A percentile compares a stretch with the other conserved stretches of the same genome.
Conservation (phyloP, 495 filamentous ascomycete genomes). For the Penicillium arizonense region DNA sequence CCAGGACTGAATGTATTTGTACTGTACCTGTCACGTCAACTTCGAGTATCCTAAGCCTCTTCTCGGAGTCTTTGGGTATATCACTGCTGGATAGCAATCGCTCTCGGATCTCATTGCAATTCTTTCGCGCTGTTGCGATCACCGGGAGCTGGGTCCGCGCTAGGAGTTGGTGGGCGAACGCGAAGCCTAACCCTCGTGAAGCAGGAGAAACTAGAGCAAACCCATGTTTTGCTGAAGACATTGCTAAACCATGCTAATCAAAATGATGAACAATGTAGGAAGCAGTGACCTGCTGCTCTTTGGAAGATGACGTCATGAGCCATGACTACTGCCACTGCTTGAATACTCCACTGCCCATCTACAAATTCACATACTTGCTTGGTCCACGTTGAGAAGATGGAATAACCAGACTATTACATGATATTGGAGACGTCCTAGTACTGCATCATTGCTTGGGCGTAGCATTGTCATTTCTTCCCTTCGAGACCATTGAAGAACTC, state of each 20-base stretch:
- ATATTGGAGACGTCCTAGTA: too few species aligned
- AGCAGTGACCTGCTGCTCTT: neutral
- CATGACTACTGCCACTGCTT: neutral
- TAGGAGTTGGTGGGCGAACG: constrained; percentile 66
- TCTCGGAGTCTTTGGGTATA: constrained; percentile 29
- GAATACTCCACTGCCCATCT: too few species aligned
- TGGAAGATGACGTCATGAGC: neutral
- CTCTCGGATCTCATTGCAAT: constrained; percentile 50
- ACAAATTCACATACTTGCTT: too few species aligned
- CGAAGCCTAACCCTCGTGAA: constrained; percentile 72
- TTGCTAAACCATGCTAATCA: neutral
- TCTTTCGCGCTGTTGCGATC: constrained; percentile 66
- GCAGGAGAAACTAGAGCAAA: constrained; percentile 54
- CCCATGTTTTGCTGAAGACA: constrained; percentile 14
- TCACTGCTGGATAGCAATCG: constrained; percentile 50
- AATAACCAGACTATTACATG: too few species aligned
- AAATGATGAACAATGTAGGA: neutral
- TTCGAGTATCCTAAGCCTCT: constrained; percentile 53
- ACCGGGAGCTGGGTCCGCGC: constrained; percentile 63
- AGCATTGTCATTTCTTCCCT: constrained; percentile 42
- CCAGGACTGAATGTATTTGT: neutral
- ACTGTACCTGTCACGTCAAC: constrained; percentile 59
- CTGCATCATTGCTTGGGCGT: too few species aligned
- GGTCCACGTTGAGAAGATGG: too few species aligned
- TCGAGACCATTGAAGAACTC: constrained; percentile 62